Percentiles rank a stretch among this genome's conserved stretches.
phyloP scores from a whole-genome alignment of 371 early-diverging fungal genomes.

The Zopfochytrium polystomum region DNA sequence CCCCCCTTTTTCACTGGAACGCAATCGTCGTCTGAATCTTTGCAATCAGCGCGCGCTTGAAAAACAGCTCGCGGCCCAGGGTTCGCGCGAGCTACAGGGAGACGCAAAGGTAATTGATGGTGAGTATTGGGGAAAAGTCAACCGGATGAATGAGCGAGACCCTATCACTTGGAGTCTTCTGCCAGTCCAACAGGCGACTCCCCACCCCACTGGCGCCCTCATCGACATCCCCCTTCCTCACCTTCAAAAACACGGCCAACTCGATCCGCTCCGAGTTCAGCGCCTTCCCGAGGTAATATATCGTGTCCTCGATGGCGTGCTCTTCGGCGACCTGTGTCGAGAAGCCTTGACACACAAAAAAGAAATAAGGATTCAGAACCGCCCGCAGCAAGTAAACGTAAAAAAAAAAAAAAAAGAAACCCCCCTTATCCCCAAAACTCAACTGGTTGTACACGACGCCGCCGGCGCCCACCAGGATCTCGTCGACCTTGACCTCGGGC shows the following conservation, averaged over 20 bases:
- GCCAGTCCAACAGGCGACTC: too few species aligned
- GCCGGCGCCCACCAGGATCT: conserved; percentile 60
- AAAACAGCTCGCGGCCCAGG: conserved; percentile 81
- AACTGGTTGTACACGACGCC: conserved; percentile 77
- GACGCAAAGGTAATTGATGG: not conserved
- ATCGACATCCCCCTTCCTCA: conserved; percentile 8
- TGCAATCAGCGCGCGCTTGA: conserved; percentile 76
- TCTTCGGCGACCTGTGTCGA: conserved; percentile 85
- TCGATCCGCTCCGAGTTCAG: conserved; percentile 55
- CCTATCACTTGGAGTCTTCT: not conserved
- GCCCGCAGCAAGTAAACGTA: not conserved
- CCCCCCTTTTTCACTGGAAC: conserved; percentile 16
- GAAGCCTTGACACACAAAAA: conserved; percentile 51
- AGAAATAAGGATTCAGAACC: not conserved
- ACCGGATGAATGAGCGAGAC: not conserved
- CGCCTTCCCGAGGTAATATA: conserved; percentile 78
- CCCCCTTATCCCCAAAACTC: too few species aligned
- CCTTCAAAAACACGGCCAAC: conserved; percentile 34
- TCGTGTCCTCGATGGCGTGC: conserved; percentile 84
- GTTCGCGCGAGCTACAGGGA: conserved; percentile 62
- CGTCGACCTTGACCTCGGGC: conserved; percentile 68
- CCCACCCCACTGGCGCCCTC: too few species aligned
- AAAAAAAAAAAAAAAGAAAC: not conserved
- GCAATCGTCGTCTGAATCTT: conserved; percentile 54
- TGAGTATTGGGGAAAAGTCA: not conserved